Percentiles rank a stretch among this genome's conserved stretches.
These are phyloP conservation scores for Nannizzia gypsea DNA, from an alignment of 2,329 filamentous ascomycete genomes.

Conservation along the genomic window DNA sequence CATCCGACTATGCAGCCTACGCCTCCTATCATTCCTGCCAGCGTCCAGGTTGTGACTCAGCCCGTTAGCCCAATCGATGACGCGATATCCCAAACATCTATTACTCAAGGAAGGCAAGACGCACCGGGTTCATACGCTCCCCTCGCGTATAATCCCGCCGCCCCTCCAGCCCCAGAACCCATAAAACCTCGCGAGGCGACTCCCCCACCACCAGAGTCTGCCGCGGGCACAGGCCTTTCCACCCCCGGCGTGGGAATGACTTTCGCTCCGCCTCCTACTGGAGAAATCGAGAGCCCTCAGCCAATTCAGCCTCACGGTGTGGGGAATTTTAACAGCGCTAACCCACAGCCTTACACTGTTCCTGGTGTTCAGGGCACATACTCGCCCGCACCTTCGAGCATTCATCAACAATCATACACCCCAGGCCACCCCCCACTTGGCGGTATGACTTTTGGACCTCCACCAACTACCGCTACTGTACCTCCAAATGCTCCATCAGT, in stretches of 20 bases:
- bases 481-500: constrained; percentile 10
- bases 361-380: background rate
- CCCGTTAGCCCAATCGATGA: constrained; percentile 11
- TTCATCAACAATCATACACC: constrained; percentile 13
- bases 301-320: constrained; percentile 4
- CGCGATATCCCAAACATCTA: background rate
- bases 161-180: constrained; percentile 53
- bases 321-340: background rate
- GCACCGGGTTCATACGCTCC: constrained; percentile 34
- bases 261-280: constrained; percentile 23
- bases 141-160: constrained; percentile 54
- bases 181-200: constrained; percentile 56
- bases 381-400: background rate
- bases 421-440: constrained; percentile 7
- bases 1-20: constrained; percentile 17
- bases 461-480: constrained; percentile 6
- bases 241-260: constrained; percentile 28
- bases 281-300: constrained; percentile 4
- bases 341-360: constrained; percentile 5
- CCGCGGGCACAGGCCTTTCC: constrained; percentile 35
- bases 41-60: constrained; percentile 16
- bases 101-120: constrained; percentile 13
- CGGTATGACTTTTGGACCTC: constrained; percentile 21
- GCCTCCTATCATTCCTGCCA: constrained; percentile 17
- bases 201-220: constrained; percentile 48